Conservation (phyloP, 202 grass and related monocot species). For the Panicum hallii region DNA sequence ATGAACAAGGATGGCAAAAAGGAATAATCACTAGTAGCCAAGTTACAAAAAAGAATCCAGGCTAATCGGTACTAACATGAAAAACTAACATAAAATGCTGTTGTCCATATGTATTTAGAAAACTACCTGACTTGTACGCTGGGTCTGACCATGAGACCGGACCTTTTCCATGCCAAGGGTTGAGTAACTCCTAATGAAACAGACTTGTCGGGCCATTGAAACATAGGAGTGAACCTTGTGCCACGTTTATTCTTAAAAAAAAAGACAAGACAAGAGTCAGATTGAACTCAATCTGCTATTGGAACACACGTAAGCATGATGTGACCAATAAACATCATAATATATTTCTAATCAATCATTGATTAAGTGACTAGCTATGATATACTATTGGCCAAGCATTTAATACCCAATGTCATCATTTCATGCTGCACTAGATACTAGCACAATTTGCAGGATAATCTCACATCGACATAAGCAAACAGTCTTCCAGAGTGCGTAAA, state of each 20-base stretch:
- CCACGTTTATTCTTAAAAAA: slow-evolving; percentile 69
- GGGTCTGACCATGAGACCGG: slow-evolving; percentile 81
- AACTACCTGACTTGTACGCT: slow-evolving; percentile 89
- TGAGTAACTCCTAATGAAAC: slow-evolving; percentile 81
- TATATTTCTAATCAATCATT: slow-evolving; percentile 7
- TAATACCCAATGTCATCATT: not conserved
- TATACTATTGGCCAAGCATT: not conserved
- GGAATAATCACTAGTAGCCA: not conserved
- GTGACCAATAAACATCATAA: slow-evolving; percentile 2
- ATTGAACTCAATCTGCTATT: slow-evolving; percentile 2
- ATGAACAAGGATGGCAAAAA: slow-evolving; percentile 2
- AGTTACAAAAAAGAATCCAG: not conserved
- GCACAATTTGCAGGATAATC: not conserved
- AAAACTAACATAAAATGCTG: slow-evolving; percentile 22
- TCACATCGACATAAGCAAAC: not conserved
- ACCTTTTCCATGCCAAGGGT: slow-evolving; percentile 75
- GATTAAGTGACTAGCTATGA: not conserved
- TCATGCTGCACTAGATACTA: not conserved
- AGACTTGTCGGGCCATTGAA: slow-evolving; percentile 83
- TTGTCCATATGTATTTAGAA: slow-evolving; percentile 40
- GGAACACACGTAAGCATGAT: not conserved
- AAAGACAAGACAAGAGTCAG: not conserved
- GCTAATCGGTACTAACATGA: not conserved
- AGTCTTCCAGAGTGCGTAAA: not conserved
- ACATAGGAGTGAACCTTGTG: slow-evolving; percentile 75